Evolutionary conservation across 306 rosid species (phyloP).

Genomic region (Cercis canadensis): DNA sequence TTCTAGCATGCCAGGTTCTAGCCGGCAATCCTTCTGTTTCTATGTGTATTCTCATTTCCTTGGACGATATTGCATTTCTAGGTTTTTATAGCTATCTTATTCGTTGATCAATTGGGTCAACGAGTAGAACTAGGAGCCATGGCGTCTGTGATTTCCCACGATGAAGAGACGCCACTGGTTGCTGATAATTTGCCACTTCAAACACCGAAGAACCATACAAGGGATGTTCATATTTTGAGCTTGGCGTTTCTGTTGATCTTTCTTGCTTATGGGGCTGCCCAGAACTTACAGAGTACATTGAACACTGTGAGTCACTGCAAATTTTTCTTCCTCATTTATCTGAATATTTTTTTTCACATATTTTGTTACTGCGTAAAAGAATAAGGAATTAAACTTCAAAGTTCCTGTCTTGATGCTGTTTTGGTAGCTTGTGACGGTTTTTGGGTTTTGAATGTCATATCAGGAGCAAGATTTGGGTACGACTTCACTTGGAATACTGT

Average conservation of each 20-base stretch:
- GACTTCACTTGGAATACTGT: conserved; percentile 80
- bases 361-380: not conserved
- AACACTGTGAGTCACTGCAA: conserved; percentile 62
- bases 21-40: conserved; percentile 55
- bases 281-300: conserved; percentile 82
- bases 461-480: conserved; percentile 91
- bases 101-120: conserved; percentile 18
- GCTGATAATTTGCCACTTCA: conserved; percentile 27
- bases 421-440: conserved; percentile 7
- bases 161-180: conserved; percentile 70
- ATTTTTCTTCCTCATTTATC: not conserved
- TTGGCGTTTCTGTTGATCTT: conserved; percentile 74
- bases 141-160: conserved; percentile 47
- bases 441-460: conserved; percentile 31
- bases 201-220: conserved; percentile 40
- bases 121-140: conserved; percentile 32
- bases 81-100: conserved; percentile 21
- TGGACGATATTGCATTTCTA: conserved; percentile 29
- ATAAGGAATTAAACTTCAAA: not conserved
- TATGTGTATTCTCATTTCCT: conserved; percentile 4
- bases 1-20: conserved; percentile 25
- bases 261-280: conserved; percentile 92
- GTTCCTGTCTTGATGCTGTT: not conserved
- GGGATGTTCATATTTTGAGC: conserved; percentile 76
- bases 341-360: not conserved